These are phyloP conservation scores for Penicillium brevicompactum DNA, from an alignment of 2,329 filamentous ascomycete species.

Conservation along the genomic window DNA sequence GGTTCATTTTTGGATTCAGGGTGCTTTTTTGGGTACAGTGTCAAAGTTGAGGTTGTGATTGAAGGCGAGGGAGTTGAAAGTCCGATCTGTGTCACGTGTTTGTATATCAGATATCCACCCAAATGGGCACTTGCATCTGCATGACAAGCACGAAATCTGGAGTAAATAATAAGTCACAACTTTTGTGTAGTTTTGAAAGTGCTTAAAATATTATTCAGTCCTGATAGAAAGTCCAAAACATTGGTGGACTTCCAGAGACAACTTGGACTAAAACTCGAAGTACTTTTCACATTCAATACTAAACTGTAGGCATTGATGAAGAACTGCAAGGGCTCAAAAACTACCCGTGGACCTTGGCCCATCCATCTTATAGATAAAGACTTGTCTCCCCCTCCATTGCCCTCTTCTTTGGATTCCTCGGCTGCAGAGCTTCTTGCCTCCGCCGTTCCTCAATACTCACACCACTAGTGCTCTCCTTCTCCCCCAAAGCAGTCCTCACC, in stretches of 20 bases:
- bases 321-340: not conserved
- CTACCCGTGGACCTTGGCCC: not conserved
- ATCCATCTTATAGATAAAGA: conserved; percentile 12
- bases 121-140: not conserved
- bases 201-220: too few relatives aligned
- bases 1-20: conserved; percentile 27
- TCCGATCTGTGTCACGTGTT: conserved; percentile 3
- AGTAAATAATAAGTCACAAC: too few relatives aligned
- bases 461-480: conserved; percentile 39
- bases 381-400: conserved; percentile 44
- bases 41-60: not conserved
- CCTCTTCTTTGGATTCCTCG: conserved; percentile 50
- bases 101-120: not conserved
- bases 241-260: too few relatives aligned
- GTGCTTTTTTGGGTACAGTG: not conserved
- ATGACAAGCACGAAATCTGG: not conserved
- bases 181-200: too few relatives aligned
- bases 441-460: conserved; percentile 41
- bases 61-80: not conserved
- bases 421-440: conserved; percentile 37
- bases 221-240: too few relatives aligned
- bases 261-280: not conserved
- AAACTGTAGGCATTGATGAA: not conserved
- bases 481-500: conserved; percentile 27
- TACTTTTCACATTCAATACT: not conserved